Evolutionary conservation across 2,329 filamentous ascomycete species (phyloP).

Genomic region (Trichoderma polysporum): DNA sequence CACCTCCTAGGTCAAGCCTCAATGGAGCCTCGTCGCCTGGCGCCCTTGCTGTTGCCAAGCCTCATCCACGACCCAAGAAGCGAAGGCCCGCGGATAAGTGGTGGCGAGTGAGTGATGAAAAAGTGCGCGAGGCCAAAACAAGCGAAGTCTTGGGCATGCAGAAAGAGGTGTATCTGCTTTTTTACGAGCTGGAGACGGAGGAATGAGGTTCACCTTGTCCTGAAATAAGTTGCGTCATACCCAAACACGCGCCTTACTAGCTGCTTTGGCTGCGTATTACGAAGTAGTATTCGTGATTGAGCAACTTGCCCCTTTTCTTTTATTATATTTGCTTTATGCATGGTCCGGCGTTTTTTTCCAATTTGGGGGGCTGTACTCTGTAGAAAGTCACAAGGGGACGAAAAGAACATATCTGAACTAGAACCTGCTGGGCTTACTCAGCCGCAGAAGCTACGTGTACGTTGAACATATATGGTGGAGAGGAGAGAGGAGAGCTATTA

Average conservation of each 20-base stretch:
- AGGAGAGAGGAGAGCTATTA: neutral
- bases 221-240: neutral
- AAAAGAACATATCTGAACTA: neutral
- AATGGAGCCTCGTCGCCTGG: conserved; percentile 27
- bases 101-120: conserved; percentile 99
- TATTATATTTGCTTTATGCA: conserved; percentile 2
- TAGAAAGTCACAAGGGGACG: neutral
- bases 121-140: conserved; percentile 91
- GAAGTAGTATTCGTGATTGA: neutral
- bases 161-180: conserved; percentile 91
- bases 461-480: neutral
- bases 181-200: conserved; percentile 80
- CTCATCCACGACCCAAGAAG: conserved; percentile 52
- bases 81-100: conserved; percentile 66
- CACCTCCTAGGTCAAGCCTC: conserved; percentile 38
- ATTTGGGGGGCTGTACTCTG: neutral
- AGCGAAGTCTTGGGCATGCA: conserved; percentile 90
- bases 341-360: conserved; percentile 12
- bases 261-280: neutral
- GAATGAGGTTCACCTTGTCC: conserved; percentile 13
- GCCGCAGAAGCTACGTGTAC: neutral
- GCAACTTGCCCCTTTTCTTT: neutral
- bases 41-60: conserved; percentile 25
- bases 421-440: conserved; percentile 2
- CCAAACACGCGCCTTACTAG: neutral